Evolutionary conservation across 75 land plant genomes (phyloP), one percentile per base, ranked within the genome.

Genomic region (Pinus albicaulis): DNA sequence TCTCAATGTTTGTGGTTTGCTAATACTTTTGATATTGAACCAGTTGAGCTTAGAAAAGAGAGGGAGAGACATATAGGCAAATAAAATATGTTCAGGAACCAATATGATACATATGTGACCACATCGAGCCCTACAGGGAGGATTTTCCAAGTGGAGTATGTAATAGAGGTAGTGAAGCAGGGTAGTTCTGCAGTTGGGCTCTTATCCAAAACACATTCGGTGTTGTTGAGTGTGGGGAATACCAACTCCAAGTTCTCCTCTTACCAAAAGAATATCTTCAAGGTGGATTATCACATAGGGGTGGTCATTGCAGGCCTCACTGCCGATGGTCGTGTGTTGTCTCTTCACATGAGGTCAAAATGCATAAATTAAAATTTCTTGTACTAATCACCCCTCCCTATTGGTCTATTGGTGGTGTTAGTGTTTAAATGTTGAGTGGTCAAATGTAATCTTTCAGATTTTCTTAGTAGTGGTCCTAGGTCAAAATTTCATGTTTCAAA

Each of bases 111-210:
- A 53, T 97, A 96, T 36, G 99, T 96, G 77, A 96, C 94, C 59
- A 96, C 99, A 81, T 96, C 97, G 99, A 90, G 92, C 76, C 99
- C 99, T 53, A 93, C 92, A 48, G 97, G 99, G 70, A 80, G 99
- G 36, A 76, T 96, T 59, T 95, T 94, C 80, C 97, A 96, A 78
- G 97, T 96, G 75, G 99, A 96, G 85, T 96, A 96, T 82, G 99
- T 97, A 48, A 96, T 96, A 97, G 99, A 96, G 84, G 99, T 93
- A 53, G 97, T 96, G 78, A 96, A 96, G 83, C 97, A 96, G 74
- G 97, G 97, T 0, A 90, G 97, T 11, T 97, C 97, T 7, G 99
- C 99, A 53, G 81, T 96, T 20, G 97, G 97, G 3, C 86, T 93
- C 78, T 86, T 89, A 66, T 96, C 96, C 78, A 83, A 85, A 69